phyloP scores from a whole-genome alignment of 352 stramenopile species.

The Peronospora belbahrii region DNA sequence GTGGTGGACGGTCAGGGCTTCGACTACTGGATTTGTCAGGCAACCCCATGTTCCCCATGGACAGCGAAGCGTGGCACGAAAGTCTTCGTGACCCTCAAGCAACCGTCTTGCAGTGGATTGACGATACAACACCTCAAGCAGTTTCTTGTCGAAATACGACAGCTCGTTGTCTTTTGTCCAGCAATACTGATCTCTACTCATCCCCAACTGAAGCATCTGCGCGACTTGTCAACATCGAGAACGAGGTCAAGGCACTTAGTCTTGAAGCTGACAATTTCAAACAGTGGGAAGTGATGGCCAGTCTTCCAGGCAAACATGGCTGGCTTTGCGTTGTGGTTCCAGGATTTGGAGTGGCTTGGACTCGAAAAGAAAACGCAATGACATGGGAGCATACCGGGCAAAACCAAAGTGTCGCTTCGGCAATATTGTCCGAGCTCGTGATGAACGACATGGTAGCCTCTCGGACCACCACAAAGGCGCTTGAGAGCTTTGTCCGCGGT shows the following conservation, averaged over 20 bases:
- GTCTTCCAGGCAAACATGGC: background rate
- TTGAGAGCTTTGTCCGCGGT: slow-evolving; percentile 17
- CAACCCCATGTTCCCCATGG: slow-evolving; percentile 24
- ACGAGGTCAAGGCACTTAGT: slow-evolving; percentile 12
- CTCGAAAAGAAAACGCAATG: slow-evolving; percentile 15
- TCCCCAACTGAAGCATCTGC: slow-evolving; percentile 13
- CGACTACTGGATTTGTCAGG: slow-evolving; percentile 23
- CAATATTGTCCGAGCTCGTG: slow-evolving; percentile 19
- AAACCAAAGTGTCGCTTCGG: background rate
- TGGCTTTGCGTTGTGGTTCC: slow-evolving; percentile 28
- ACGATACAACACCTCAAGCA: background rate
- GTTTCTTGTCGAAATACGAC: slow-evolving; percentile 2
- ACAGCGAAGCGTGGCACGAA: slow-evolving; percentile 23
- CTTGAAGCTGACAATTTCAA: slow-evolving; percentile 1
- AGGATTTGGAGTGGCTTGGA: slow-evolving; percentile 24
- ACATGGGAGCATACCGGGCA: slow-evolving; percentile 13
- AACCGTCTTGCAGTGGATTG: slow-evolving; percentile 13
- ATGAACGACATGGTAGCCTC: slow-evolving; percentile 25
- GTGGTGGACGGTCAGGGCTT: slow-evolving; percentile 4
- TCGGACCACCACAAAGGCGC: slow-evolving; percentile 15
- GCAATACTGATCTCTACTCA: slow-evolving; percentile 16
- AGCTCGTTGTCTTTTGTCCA: slow-evolving; percentile 15
- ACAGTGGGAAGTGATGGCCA: slow-evolving; percentile 24
- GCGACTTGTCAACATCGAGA: slow-evolving; percentile 19
- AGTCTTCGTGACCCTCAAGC: slow-evolving; percentile 15